Percentiles rank a stretch among this genome's conserved stretches.
Evolutionary conservation across 805 yeast species (phyloP).

Genomic region (Candida dendrica): DNA sequence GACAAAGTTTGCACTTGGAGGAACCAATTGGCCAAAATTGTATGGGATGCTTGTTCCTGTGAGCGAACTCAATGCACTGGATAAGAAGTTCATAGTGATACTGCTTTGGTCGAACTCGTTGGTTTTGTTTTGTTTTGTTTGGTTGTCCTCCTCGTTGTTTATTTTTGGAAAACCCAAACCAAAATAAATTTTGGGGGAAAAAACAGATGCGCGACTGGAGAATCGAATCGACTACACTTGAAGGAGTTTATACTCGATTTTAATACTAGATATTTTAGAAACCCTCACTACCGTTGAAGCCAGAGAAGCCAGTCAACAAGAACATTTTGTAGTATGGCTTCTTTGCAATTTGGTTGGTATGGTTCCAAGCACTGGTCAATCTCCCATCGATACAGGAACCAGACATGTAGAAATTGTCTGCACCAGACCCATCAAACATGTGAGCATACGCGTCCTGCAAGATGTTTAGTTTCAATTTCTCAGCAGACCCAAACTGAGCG

Average conservation of each 20-base stretch:
- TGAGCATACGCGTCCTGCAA: conserved; percentile 35
- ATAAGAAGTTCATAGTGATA: conserved; percentile 71
- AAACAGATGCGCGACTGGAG: too few species aligned
- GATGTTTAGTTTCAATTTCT: conserved; percentile 41
- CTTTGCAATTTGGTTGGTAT: conserved; percentile 64
- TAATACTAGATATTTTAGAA: conserved; percentile 34
- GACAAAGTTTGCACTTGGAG: conserved; percentile 22
- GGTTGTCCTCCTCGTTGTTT: too few species aligned
- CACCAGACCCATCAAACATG: conserved; percentile 72
- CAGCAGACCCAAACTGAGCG: conserved; percentile 50
- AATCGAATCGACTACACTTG: too few species aligned
- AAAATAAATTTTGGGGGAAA: too few species aligned
- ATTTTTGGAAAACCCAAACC: too few species aligned
- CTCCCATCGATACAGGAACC: conserved; percentile 84
- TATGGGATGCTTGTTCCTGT: conserved; percentile 57
- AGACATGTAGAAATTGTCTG: conserved; percentile 76
- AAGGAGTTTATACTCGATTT: too few species aligned
- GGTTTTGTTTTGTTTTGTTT: too few species aligned
- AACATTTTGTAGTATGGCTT: conserved; percentile 58
- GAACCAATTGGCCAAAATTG: conserved; percentile 38
- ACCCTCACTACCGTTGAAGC: conserved; percentile 69
- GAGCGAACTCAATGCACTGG: conserved; percentile 51
- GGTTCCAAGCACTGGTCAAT: conserved; percentile 76
- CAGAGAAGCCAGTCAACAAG: conserved; percentile 61
- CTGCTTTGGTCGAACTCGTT: too few species aligned